Percentiles rank a stretch among this genome's conserved stretches.
phyloP scores from a whole-genome alignment of 2,329 filamentous ascomycete genomes.

The Elsinoe arachidis region DNA sequence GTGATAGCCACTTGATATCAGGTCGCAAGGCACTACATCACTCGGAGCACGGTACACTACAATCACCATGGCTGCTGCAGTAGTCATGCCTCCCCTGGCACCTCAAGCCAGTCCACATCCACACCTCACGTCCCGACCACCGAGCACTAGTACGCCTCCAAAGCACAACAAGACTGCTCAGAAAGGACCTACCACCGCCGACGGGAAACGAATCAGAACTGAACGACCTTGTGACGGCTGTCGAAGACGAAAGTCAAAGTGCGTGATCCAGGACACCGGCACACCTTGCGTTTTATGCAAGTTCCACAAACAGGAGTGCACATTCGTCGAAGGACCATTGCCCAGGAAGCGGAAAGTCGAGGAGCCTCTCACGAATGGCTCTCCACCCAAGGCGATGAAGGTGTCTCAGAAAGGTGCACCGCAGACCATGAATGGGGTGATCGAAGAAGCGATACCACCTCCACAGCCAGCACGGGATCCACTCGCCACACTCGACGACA shows the following conservation, averaged over 20 bases:
- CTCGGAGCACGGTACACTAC: background rate
- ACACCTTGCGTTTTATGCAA: conserved; percentile 67
- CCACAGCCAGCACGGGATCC: background rate
- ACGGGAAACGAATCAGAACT: conserved; percentile 7
- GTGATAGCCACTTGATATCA: conserved; percentile 5
- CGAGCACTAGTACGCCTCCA: conserved; percentile 20
- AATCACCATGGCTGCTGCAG: conserved; percentile 37
- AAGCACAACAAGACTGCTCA: conserved; percentile 11
- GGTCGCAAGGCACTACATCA: conserved; percentile 13
- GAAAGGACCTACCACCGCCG: background rate
- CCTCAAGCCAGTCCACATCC: conserved; percentile 34
- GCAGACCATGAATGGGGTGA: conserved; percentile 5
- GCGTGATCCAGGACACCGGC: conserved; percentile 63
- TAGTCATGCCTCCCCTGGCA: conserved; percentile 40
- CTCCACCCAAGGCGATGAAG: conserved; percentile 19
- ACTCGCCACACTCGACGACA: conserved; percentile 31
- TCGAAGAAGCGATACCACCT: background rate
- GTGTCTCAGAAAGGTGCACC: conserved; percentile 1
- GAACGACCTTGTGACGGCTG: conserved; percentile 60
- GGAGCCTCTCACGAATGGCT: conserved; percentile 27
- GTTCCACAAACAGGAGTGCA: conserved; percentile 69
- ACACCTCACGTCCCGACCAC: conserved; percentile 14
- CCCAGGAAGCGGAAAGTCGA: conserved; percentile 72
- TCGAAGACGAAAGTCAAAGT: conserved; percentile 63
- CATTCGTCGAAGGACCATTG: conserved; percentile 65